These are phyloP conservation scores for Naegleria lovaniensis DNA, from an alignment of 208 protist genomes.

Conservation along the genomic window DNA sequence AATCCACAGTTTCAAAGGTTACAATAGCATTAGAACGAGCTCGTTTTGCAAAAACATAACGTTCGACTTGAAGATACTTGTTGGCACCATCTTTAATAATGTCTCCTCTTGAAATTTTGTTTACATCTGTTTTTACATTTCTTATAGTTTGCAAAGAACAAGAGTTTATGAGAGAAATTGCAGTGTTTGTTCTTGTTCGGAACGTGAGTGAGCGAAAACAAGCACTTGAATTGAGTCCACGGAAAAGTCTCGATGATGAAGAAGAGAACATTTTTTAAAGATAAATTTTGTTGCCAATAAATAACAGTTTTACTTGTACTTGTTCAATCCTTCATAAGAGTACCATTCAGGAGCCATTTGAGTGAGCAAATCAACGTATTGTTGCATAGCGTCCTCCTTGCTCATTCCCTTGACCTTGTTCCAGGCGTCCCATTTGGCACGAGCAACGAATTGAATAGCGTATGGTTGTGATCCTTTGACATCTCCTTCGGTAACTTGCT, in stretches of 20 bases:
- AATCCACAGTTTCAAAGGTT: neutral
- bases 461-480: slow-evolving; percentile 74
- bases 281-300: too few species aligned
- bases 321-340: neutral
- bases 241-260: neutral
- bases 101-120: neutral
- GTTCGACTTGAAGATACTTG: neutral
- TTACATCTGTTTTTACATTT: slow-evolving; percentile 5
- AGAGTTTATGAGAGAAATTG: neutral
- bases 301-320: neutral
- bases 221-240: neutral
- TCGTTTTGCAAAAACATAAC: neutral
- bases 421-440: slow-evolving; percentile 69
- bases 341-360: slow-evolving; percentile 33
- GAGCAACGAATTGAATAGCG: slow-evolving; percentile 74
- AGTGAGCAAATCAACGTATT: slow-evolving; percentile 67
- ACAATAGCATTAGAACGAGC: neutral
- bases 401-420: slow-evolving; percentile 71
- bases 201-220: neutral
- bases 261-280: neutral
- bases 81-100: neutral
- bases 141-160: neutral
- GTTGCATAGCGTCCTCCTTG: slow-evolving; percentile 71
- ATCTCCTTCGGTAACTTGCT: slow-evolving; percentile 91
- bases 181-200: too few species aligned